Base-by-base conservation (phyloP, 257 asterid genomes). In the Ballota nigra region DNA sequence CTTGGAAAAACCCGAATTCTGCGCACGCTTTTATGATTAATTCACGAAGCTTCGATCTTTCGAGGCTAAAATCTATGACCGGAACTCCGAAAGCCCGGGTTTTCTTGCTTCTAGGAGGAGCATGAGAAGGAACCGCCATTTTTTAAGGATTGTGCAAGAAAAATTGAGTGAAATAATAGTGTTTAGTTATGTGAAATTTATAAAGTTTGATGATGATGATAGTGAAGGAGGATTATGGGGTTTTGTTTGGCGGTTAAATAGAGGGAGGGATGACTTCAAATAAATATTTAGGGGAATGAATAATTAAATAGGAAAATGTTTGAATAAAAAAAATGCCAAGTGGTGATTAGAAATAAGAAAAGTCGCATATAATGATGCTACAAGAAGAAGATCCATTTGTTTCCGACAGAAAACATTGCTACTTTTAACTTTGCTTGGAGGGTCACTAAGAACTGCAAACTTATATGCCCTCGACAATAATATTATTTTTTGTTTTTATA, bases 1-100 rank as follows among this genome's bases (percentile, higher is more conserved):
- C 84, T 71, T 78, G 88, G 74, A 91, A 91, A 56, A 91, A 87
- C 3, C 97, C 97, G 11, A 80, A 80, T 5, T 87, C 87, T 38
- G 84, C 70, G 73, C 97, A 87, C 28, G 96, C 92, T 58, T 81
- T 78, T 2, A 83, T 80, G n/a, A 87, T 64, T 8, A 80, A 18
- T 26, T 77, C 75, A 3, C 86, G 56, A 7, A 82, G 57, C 29
- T 64, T 64, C 0, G 86, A 55, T 73, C 84, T 75, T 0, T 80
- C 83, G 8, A 66, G 77, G n/a, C 74, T 71, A 19, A 91, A 74
- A 79, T 91, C 89, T 33, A 89, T 82, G 1, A 78, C 78, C 11
- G 97, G 92, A 20, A 87, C 70, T 19, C 83, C 88, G 0, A 73
- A 13, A 4, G 82, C 85, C 57, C 75, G 75, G 0, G 81, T 63